Evolutionary conservation across 1,284 basidiomycete genomes (phyloP), one percentile per base, ranked within the genome.

Genomic region (Malassezia psittaci): DNA sequence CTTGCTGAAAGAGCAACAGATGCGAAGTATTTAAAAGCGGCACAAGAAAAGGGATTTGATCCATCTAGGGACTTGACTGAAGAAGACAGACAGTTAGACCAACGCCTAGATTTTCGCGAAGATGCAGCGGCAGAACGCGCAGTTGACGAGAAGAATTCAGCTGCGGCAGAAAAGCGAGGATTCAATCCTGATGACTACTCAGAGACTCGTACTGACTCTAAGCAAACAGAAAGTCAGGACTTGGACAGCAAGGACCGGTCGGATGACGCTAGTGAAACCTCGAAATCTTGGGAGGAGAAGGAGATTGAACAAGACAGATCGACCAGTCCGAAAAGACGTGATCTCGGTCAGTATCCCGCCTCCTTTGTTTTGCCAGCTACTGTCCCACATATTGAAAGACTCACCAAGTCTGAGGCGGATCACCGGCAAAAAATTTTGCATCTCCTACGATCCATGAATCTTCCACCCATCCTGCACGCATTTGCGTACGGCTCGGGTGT

Each of bases 401-500:
- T 51, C 12, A 34, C 46, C 11, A 34, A 32, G 1, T 46, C 51
- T 3, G 55, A 57, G 44, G 37, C 55, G 2, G n/a, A 12, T 10
- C 46, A 57, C 33, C 50, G 55, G 19, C 37, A 42, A 11, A 29
- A 40, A 16, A 47, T 57, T 8, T 45, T 57, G 6, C n/a, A 29
- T 3, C 11, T 57, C 7, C 19, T 57, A 10, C 6, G 49, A 2
- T 0, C 6, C 7, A 34, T 52, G 32, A 43, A 48, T 10, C 50
- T 57, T 5, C 55, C 55, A 15, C 45, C n/a, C 3, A 16, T 91
- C 38, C 83, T 88, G 21, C 91, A 90, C 77, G 90, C 90, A 0
- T 90, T 91, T 70, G 90, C 89, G 0, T 94, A 94, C 73, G 90
- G 90, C n/a, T 88, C 86, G 0, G 90, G 89, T 0, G 88, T 93